Conservation (phyloP, 495 filamentous ascomycete species). For the Tuber calosporum region DNA sequence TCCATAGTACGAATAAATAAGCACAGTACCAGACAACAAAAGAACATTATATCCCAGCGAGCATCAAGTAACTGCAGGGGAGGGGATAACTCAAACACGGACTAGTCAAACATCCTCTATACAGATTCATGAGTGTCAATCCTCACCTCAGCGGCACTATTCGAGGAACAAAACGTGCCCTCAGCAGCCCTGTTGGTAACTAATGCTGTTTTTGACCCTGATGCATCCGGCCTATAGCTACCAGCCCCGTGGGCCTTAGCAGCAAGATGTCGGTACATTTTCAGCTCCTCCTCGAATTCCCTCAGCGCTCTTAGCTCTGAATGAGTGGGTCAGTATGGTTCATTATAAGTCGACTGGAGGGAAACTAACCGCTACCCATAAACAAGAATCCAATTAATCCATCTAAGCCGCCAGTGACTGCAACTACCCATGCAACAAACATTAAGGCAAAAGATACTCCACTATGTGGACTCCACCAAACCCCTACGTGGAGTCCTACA, state of each 20-base stretch:
- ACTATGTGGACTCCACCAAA: conserved; percentile 74
- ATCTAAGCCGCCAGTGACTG: conserved; percentile 69
- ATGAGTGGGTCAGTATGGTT: conserved; percentile 8
- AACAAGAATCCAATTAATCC: conserved; percentile 82
- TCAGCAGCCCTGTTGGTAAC: conserved; percentile 2
- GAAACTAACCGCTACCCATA: conserved; percentile 55
- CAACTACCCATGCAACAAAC: conserved; percentile 65
- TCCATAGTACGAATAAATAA: neutral
- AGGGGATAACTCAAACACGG: neutral
- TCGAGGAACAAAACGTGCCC: neutral
- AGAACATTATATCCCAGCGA: neutral
- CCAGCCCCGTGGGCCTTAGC: neutral
- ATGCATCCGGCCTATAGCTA: neutral
- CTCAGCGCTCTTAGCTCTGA: conserved; percentile 66
- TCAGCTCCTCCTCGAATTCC: conserved; percentile 93
- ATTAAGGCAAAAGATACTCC: conserved; percentile 76
- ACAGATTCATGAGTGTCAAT: neutral
- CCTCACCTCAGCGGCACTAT: neutral
- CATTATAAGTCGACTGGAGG: neutral
- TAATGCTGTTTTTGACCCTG: neutral
- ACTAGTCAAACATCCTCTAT: neutral
- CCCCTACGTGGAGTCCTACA: conserved; percentile 65
- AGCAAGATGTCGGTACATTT: conserved; percentile 44
- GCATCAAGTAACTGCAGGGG: neutral
- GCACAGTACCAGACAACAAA: neutral